Base-by-base conservation (phyloP, 2,329 filamentous ascomycete genomes). In the Stagonosporopsis vannaccii region DNA sequence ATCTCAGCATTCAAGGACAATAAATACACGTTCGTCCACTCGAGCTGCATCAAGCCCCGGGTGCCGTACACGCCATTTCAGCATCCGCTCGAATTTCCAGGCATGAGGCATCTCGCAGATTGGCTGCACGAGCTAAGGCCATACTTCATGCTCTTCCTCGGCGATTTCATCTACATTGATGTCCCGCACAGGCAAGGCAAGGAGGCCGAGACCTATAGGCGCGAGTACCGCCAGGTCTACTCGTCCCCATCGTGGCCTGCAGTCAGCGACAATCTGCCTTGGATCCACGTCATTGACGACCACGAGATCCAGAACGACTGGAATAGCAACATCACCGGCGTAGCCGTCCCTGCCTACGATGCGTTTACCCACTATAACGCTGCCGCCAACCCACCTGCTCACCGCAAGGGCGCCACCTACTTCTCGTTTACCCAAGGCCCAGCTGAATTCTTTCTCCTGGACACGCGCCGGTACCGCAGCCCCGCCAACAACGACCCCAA, bases 271-370 rank as follows among this genome's bases (percentile, higher is more conserved):
- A 88, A 92, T 51, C 80, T 98, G n/a, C 96, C 93, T 67, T 99
- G 95, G 95, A 91, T 98, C 40, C 95, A 99, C 70, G 93, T 96
- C 2, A 85, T 97, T 6, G 95, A 99, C 71, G 95, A 99, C 73
- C 95, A 99, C 69, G 95, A 99, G 73, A 97, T 99, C 59, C 85
- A 85, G 5, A 98, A 99, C 67, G 95, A 98, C 77, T 98, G 93
- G 92, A 87, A 89, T 57, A 82, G 84, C 17, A 95, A 94, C 72
- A 89, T 85, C 13, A 92, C 91, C 0, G 90, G 91, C 6, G 85
- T 96, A 0, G 97, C 94, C 71, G 77, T 83, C 2, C 85, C 89
- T 0, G 93, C 94, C 4, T 86, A 90, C 40, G 92, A 96, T 58
- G 91, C 94, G 0, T 99, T 90, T 81, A 81, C 88, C 43, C 86